Conservation (phyloP, 2,329 filamentous ascomycete genomes). For the Clonostachys rhizophaga region DNA sequence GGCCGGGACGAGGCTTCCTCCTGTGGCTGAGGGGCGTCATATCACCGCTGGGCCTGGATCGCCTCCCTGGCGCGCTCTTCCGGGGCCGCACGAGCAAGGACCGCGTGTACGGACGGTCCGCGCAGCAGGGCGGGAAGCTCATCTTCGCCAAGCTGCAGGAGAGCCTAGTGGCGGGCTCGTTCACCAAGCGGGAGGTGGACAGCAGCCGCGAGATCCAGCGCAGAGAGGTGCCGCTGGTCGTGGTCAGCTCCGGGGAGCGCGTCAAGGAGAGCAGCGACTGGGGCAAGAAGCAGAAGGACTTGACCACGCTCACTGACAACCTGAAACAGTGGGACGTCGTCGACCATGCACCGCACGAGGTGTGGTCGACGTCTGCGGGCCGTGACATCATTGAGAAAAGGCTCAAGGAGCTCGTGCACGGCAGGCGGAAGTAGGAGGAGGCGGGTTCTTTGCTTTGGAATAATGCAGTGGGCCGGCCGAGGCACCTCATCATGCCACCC, state of each 20-base stretch:
- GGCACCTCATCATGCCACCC: not conserved
- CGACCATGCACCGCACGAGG: constrained; percentile 75
- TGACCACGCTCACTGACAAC: constrained; percentile 75
- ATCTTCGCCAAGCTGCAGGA: constrained; percentile 93
- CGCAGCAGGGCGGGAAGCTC: constrained; percentile 76
- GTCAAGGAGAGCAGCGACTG: constrained; percentile 65
- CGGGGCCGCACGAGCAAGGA: constrained; percentile 75
- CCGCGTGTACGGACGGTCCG: constrained; percentile 75
- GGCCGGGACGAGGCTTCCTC: constrained; percentile 68
- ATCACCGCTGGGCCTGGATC: constrained; percentile 81
- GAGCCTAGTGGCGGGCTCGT: constrained; percentile 77
- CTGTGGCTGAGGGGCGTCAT: constrained; percentile 85
- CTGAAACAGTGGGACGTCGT: constrained; percentile 84
- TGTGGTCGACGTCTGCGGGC: constrained; percentile 76
- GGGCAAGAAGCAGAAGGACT: constrained; percentile 80
- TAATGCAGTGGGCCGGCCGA: not conserved
- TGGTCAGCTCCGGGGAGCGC: constrained; percentile 78
- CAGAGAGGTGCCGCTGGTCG: constrained; percentile 67
- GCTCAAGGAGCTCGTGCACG: constrained; percentile 60
- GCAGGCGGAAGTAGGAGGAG: constrained; percentile 5
- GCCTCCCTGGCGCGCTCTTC: constrained; percentile 76
- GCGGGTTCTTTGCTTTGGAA: not conserved
- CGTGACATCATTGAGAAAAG: constrained; percentile 74
- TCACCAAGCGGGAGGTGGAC: constrained; percentile 78
- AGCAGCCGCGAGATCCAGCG: constrained; percentile 77